These are phyloP conservation scores for Pichia sp. DNA, from an alignment of 1,139 yeast genomes.

Conservation along the genomic window DNA sequence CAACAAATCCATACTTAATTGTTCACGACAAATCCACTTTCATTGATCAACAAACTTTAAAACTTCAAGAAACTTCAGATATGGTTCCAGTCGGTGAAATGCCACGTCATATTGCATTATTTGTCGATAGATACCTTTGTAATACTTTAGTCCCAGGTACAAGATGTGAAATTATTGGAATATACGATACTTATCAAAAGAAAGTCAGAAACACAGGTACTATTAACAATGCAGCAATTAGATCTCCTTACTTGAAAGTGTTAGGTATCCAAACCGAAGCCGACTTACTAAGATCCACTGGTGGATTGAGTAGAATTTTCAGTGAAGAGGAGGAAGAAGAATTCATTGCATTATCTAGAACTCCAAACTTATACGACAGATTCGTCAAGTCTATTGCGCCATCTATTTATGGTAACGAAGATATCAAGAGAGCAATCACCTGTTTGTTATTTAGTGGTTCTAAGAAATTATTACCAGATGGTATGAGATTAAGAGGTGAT, in stretches of 20 bases:
- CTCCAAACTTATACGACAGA: constrained; percentile 58
- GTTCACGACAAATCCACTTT: constrained; percentile 92
- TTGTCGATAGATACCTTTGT: constrained; percentile 87
- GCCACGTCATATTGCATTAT: constrained; percentile 91
- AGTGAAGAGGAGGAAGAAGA: constrained; percentile 94
- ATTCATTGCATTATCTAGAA: constrained; percentile 74
- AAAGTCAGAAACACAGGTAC: constrained; percentile 44
- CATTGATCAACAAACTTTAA: constrained; percentile 92
- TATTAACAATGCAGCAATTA: constrained; percentile 72
- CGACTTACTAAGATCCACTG: constrained; percentile 52
- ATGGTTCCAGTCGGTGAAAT: constrained; percentile 99
- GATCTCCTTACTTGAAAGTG: constrained; percentile 88
- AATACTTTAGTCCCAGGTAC: constrained; percentile 95
- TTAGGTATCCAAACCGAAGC: constrained; percentile 78
- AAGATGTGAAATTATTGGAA: constrained; percentile 87
- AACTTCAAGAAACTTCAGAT: constrained; percentile 95
- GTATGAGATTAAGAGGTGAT: constrained; percentile 97
- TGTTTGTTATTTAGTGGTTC: constrained; percentile 93
- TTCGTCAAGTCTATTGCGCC: constrained; percentile 94
- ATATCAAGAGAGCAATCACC: constrained; percentile 87
- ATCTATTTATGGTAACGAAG: constrained; percentile 92
- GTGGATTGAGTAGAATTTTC: constrained; percentile 51
- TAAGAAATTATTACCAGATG: constrained; percentile 92
- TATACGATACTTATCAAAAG: constrained; percentile 86
- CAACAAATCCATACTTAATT: constrained; percentile 88